Base-by-base conservation (phyloP, 805 yeast species). In the Torulaspora franciscae region DNA sequence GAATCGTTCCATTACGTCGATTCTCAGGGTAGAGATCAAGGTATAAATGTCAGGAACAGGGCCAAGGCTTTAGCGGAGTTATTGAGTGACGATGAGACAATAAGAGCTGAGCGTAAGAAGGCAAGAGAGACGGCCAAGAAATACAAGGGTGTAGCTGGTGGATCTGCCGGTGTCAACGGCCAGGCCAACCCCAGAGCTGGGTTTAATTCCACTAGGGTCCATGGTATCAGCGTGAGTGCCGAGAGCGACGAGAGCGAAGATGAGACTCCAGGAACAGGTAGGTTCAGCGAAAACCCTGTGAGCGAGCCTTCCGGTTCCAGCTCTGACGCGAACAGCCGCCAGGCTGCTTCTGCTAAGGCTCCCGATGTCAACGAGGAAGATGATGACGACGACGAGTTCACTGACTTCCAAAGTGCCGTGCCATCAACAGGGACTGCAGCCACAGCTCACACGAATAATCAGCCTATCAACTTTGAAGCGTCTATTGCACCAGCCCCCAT, bases 1-100 rank as follows among this genome's bases (percentile, higher is more conserved):
- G 86, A 87, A 59, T 80, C 88, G 9, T 93, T 93, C 79, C 97
- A 90, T 66, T 93, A 88, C 69, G 83, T 87, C 37, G 98, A 93
- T 66, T 79, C 89, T 14, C 85, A 87, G 64, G 97, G 97, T 26
- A 80, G 89, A 54, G 99, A 93, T 66, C 97, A 90, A 68, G 99
- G 99, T 42, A 80, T 89, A 54, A 90, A 91, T 62, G 96, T 93
- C 46, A 79, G 99, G 60, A 90, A 87, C 68, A 80, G 96, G 55
- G 83, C 96, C 25, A 85, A 88, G 65, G 82, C 80, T 51, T 72
- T 93, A 50, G 71, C 81, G 22, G 74, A 73, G 11, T 72, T 93
- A 54, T 73, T 93, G 54, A 80, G 80, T 55, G 95, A 87, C 64
- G 95, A 88, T 57, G 73, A 74, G 6, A 69, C 72, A 64, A 81